Conservation (phyloP, 1,284 basidiomycete species). For the Tilletia horrida region DNA sequence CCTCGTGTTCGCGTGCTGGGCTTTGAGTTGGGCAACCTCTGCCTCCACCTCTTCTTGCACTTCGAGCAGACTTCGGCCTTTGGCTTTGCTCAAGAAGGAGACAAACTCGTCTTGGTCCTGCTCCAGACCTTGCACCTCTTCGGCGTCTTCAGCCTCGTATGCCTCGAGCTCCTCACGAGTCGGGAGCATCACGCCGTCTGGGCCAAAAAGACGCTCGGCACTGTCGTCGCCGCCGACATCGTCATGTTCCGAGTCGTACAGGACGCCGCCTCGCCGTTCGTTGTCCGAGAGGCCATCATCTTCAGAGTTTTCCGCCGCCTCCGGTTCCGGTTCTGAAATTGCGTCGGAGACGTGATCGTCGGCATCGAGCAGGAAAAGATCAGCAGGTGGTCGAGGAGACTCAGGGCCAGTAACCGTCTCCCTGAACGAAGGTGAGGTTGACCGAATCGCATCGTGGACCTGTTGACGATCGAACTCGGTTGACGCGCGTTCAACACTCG, state of each 20-base stretch:
- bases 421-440: no score
- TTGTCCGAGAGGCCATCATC: neutral
- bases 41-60: conserved; percentile 84
- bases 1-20: conserved; percentile 80
- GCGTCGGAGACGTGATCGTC: no score
- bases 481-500: no score
- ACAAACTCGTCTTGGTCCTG: conserved; percentile 71
- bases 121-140: conserved; percentile 37
- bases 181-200: conserved; percentile 66
- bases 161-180: conserved; percentile 66
- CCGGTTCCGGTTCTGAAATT: no score
- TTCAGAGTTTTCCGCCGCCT: neutral
- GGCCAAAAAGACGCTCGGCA: conserved; percentile 37
- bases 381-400: no score
- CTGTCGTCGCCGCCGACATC: conserved; percentile 36
- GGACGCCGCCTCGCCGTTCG: neutral
- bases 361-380: no score
- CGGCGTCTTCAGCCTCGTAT: conserved; percentile 68
- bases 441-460: no score
- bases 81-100: conserved; percentile 81
- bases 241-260: conserved; percentile 63
- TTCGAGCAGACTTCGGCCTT: conserved; percentile 57
- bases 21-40: conserved; percentile 77
- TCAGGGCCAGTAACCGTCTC: no score
- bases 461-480: no score